Evolutionary conservation across 1,139 yeast species (phyloP).

Genomic region (Casaregolazyma suthepensis): DNA sequence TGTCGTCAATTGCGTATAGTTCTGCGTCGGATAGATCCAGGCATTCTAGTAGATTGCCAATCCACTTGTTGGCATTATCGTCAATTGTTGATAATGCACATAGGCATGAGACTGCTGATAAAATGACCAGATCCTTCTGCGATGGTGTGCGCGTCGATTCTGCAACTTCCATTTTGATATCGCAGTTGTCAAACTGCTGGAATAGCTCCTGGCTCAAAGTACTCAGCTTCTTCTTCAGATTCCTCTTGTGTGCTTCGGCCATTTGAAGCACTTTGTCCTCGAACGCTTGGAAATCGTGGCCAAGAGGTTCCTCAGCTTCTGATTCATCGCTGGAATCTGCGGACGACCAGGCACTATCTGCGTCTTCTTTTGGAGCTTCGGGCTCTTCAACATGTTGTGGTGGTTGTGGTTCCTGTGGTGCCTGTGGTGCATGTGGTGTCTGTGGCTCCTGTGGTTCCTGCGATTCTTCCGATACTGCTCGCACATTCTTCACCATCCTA

Average conservation of each 20-base stretch:
- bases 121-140: conserved; percentile 2
- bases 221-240: neutral
- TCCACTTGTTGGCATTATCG: conserved; percentile 1
- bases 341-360: neutral
- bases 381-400: no score
- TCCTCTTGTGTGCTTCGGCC: neutral
- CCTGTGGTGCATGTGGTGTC: neutral
- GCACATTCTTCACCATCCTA: neutral
- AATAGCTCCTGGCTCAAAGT: neutral
- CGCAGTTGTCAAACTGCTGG: neutral
- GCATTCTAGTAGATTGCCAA: conserved; percentile 2
- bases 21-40: conserved; percentile 1
- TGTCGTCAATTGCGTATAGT: conserved; percentile 3
- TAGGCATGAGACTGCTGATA: conserved; percentile 7
- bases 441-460: neutral
- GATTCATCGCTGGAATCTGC: neutral
- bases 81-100: neutral
- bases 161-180: neutral
- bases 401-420: neutral
- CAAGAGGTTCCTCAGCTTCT: neutral
- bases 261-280: conserved; percentile 2
- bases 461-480: neutral
- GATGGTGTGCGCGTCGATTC: neutral
- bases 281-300: neutral
- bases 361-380: neutral